These are phyloP conservation scores for Mycena metata DNA, from an alignment of 768 basidiomycete genomes.

Conservation along the genomic window DNA sequence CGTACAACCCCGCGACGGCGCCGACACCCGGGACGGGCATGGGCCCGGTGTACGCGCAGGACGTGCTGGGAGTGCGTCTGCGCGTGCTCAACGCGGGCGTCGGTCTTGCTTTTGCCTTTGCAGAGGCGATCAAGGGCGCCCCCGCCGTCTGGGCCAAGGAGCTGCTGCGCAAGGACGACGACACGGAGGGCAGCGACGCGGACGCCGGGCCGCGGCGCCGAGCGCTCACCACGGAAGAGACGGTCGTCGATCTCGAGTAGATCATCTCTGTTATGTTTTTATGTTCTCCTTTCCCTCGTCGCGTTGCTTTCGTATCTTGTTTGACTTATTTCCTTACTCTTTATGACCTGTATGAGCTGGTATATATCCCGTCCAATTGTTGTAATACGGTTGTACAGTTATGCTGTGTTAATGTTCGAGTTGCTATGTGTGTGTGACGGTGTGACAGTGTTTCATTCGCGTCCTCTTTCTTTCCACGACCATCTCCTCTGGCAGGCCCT, in stretches of 20 bases:
- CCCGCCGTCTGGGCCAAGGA: slow-evolving; percentile 52
- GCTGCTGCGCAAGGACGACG: slow-evolving; percentile 31
- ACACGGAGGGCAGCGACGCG: slow-evolving; percentile 17
- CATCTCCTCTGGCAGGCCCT: slow-evolving; percentile 50
- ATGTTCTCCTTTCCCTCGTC: slow-evolving; percentile 42
- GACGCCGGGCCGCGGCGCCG: slow-evolving; percentile 1
- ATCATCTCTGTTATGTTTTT: neutral
- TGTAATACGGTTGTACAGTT: slow-evolving; percentile 34
- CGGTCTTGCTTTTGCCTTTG: slow-evolving; percentile 74
- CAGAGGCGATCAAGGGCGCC: slow-evolving; percentile 69
- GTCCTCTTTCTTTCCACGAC: slow-evolving; percentile 27
- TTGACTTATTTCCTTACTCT: slow-evolving; percentile 34
- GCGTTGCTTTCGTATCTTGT: slow-evolving; percentile 43
- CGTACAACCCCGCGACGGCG: slow-evolving; percentile 62
- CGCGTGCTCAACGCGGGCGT: slow-evolving; percentile 69
- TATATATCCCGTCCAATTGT: slow-evolving; percentile 34
- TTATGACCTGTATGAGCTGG: slow-evolving; percentile 21
- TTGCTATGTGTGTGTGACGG: neutral
- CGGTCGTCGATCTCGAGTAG: slow-evolving; percentile 35
- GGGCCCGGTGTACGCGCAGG: slow-evolving; percentile 54
- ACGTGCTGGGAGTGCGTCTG: slow-evolving; percentile 68
- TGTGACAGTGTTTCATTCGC: slow-evolving; percentile 8
- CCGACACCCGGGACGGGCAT: slow-evolving; percentile 39
- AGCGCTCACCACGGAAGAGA: slow-evolving; percentile 35
- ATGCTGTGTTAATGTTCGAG: slow-evolving; percentile 17